Percentiles rank a stretch among this genome's conserved stretches.
These are phyloP conservation scores for Annona squamosa DNA, from an alignment of 164 flowering plant species.

Conservation along the genomic window DNA sequence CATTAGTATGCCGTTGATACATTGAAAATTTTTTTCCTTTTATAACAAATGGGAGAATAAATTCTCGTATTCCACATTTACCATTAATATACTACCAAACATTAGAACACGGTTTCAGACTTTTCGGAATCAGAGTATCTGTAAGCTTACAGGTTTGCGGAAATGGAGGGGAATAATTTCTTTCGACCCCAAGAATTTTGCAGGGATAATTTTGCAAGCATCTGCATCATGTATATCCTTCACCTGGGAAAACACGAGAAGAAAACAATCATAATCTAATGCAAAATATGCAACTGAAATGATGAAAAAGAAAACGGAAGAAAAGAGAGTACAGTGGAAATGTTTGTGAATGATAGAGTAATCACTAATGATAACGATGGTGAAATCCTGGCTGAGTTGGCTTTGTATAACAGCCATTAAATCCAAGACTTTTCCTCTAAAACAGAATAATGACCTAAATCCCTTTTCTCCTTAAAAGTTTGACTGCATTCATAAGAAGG, in stretches of 20 bases:
- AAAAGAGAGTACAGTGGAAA: background rate
- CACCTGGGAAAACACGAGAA: conserved; percentile 39
- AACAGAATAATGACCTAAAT: too few species aligned
- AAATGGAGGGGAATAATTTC: conserved; percentile 80
- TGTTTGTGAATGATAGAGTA: too few species aligned
- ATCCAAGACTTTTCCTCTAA: too few species aligned
- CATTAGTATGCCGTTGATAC: too few species aligned
- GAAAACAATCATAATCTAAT: background rate
- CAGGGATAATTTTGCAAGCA: conserved; percentile 85
- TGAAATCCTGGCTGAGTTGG: too few species aligned
- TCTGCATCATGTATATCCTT: conserved; percentile 64
- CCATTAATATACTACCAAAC: background rate
- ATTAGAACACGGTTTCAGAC: background rate
- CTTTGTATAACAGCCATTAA: too few species aligned
- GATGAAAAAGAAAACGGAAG: background rate
- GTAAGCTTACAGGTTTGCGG: conserved; percentile 44
- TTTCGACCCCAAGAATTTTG: conserved; percentile 86
- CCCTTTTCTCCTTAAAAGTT: too few species aligned
- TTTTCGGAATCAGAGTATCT: background rate
- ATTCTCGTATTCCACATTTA: too few species aligned
- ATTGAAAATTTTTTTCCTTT: too few species aligned
- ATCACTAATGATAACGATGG: too few species aligned
- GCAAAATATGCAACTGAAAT: background rate
- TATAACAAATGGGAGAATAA: too few species aligned
- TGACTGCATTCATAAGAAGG: too few species aligned